Evolutionary conservation across 2,329 filamentous ascomycete genomes (phyloP).

Genomic region (Colletotrichum siamense): DNA sequence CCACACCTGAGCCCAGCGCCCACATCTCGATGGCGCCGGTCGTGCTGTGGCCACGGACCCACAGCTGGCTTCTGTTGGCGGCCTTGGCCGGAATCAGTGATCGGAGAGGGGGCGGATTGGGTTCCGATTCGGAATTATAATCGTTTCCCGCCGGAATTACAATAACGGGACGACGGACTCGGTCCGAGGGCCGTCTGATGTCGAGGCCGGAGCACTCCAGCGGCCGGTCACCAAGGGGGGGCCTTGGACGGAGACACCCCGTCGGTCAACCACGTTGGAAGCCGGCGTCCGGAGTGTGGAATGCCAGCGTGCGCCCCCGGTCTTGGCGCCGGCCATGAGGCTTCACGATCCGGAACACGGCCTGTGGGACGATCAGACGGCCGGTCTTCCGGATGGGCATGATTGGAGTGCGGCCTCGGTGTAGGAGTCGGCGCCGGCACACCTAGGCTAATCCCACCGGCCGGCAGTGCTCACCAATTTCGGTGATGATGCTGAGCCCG

Average conservation of each 20-base stretch:
- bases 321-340: neutral
- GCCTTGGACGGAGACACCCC: neutral
- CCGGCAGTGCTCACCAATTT: neutral
- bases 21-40: neutral
- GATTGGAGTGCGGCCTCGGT: neutral
- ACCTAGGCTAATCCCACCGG: neutral
- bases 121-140: neutral
- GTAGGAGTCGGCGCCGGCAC: neutral
- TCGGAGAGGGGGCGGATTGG: neutral
- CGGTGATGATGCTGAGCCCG: neutral
- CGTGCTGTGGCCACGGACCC: neutral
- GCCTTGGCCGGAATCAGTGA: neutral
- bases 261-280: neutral
- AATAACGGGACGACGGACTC: neutral
- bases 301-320: neutral
- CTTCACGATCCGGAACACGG: neutral
- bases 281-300: neutral
- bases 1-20: neutral
- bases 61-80: neutral
- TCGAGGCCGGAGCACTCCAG: neutral
- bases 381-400: neutral
- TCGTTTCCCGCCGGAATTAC: neutral
- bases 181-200: neutral
- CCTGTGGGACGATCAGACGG: neutral
- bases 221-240: neutral